These are phyloP conservation scores for Chaetomium cochliodes DNA, from an alignment of 495 filamentous ascomycete genomes.

Conservation along the genomic window DNA sequence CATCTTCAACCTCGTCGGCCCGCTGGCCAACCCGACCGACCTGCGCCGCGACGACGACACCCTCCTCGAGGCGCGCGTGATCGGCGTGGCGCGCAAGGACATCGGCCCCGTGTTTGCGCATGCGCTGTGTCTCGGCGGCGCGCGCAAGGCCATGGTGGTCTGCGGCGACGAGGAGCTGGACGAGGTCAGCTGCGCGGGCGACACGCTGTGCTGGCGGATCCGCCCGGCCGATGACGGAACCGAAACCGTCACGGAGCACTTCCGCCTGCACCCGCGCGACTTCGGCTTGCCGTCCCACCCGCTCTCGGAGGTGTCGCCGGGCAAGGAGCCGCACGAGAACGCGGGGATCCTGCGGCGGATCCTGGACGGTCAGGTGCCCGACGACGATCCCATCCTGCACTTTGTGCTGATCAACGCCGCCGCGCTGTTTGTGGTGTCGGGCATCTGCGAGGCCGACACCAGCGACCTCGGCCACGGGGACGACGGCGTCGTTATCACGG, in stretches of 20 bases:
- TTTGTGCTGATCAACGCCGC: slow-evolving; percentile 95
- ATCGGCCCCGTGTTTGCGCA: slow-evolving; percentile 86
- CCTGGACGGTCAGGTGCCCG: slow-evolving; percentile 65
- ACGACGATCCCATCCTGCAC: slow-evolving; percentile 80
- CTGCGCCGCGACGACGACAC: slow-evolving; percentile 31
- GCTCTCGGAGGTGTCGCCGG: slow-evolving; percentile 72
- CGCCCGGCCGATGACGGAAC: slow-evolving; percentile 37
- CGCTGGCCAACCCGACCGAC: slow-evolving; percentile 84
- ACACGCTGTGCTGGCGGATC: slow-evolving; percentile 84
- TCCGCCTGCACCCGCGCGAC: slow-evolving; percentile 71
- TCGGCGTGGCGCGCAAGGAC: slow-evolving; percentile 84
- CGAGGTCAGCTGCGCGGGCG: slow-evolving; percentile 86
- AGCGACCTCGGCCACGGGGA: slow-evolving; percentile 65
- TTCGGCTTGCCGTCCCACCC: slow-evolving; percentile 80
- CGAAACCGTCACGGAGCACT: slow-evolving; percentile 63
- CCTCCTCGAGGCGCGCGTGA: slow-evolving; percentile 77
- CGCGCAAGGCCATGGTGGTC: slow-evolving; percentile 81
- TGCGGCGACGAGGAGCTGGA: slow-evolving; percentile 94
- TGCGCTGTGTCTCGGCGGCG: slow-evolving; percentile 72
- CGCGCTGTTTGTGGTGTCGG: slow-evolving; percentile 76
- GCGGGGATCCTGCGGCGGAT: slow-evolving; percentile 76
- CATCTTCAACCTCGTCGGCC: slow-evolving; percentile 95
- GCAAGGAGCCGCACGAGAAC: slow-evolving; percentile 84
- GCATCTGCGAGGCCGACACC: slow-evolving; percentile 78
- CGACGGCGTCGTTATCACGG: slow-evolving; percentile 70